Conservation (phyloP, 768 basidiomycete genomes). For the Boletus vinaceobasis region DNA sequence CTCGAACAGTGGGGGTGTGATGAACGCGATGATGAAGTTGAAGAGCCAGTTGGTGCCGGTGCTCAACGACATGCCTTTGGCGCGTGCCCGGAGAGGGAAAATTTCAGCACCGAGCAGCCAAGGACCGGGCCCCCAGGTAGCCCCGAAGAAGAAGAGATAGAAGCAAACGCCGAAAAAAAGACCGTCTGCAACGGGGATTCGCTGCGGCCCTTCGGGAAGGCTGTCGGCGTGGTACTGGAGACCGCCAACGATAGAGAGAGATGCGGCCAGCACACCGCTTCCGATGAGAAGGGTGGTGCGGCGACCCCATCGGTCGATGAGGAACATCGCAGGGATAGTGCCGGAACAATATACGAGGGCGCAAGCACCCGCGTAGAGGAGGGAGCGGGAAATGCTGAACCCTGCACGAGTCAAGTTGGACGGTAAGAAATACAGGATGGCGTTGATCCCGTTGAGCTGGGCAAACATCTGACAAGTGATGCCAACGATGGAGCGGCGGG, state of each 20-base stretch:
- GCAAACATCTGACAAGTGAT: conserved; percentile 54
- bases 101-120: conserved; percentile 54
- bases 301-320: conserved; percentile 52
- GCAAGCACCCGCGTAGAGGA: conserved; percentile 47
- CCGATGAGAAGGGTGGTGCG: conserved; percentile 48
- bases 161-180: conserved; percentile 46
- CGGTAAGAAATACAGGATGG: conserved; percentile 56
- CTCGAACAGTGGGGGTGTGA: conserved; percentile 59
- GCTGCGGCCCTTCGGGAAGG: conserved; percentile 33
- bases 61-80: conserved; percentile 38
- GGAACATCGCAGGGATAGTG: conserved; percentile 51
- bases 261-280: conserved; percentile 40
- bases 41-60: conserved; percentile 34
- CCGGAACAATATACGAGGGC: conserved; percentile 47
- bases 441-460: conserved; percentile 56
- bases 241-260: conserved; percentile 49
- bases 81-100: conserved; percentile 41
- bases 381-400: conserved; percentile 40
- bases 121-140: conserved; percentile 54
- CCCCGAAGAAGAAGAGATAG: conserved; percentile 60
- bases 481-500: conserved; percentile 48
- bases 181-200: conserved; percentile 33
- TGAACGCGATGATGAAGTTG: conserved; percentile 43
- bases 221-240: conserved; percentile 45
- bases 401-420: conserved; percentile 50